Conservation (phyloP, 2,329 filamentous ascomycete species). For the Xylariaceae sp. region DNA sequence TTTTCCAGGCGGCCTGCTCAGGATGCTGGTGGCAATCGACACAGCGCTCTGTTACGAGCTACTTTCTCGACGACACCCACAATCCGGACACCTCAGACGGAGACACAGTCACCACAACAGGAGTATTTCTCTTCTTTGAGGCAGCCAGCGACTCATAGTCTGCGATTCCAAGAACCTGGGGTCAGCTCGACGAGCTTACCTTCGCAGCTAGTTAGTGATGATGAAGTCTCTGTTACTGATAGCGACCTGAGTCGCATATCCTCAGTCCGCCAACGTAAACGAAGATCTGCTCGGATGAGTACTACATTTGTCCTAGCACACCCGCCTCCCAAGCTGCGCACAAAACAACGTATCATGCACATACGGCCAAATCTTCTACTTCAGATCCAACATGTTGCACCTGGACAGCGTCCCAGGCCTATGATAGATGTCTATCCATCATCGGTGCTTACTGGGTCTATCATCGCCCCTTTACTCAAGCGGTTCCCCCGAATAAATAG, state of each 20-base stretch:
- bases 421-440: conserved; percentile 71
- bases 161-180: conserved; percentile 23
- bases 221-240: conserved; percentile 43
- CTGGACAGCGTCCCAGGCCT: conserved; percentile 59
- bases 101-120: conserved; percentile 12
- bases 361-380: conserved; percentile 65
- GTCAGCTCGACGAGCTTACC: conserved; percentile 21
- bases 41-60: conserved; percentile 28
- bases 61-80: conserved; percentile 24
- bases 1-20: conserved; percentile 41
- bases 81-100: conserved; percentile 16
- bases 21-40: conserved; percentile 27
- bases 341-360: conserved; percentile 62
- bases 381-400: conserved; percentile 65
- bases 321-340: conserved; percentile 55
- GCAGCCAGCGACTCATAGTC: conserved; percentile 17
- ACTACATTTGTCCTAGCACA: conserved; percentile 66
- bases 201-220: conserved; percentile 42
- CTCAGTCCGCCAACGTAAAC: conserved; percentile 36
- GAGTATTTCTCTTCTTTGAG: no score
- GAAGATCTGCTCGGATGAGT: conserved; percentile 49
- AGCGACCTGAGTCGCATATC: conserved; percentile 45
- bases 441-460: conserved; percentile 52
- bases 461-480: conserved; percentile 55
- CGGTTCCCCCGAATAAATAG: conserved; percentile 62